Evolutionary conservation across 805 yeast species (phyloP).

Genomic region (Candida peoriensis): DNA sequence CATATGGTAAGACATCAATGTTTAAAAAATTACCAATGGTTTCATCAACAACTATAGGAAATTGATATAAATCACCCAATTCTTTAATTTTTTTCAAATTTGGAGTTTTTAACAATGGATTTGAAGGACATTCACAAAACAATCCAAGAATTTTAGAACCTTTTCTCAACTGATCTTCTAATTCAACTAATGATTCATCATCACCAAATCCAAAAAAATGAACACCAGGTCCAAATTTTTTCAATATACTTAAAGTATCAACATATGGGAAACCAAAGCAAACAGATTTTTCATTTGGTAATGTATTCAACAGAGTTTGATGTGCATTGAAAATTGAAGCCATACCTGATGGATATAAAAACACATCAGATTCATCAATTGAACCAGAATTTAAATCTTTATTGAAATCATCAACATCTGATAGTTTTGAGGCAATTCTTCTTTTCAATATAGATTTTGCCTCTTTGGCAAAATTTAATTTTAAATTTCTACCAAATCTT

Average conservation of each 20-base stretch:
- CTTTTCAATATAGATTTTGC: slow-evolving; percentile 72
- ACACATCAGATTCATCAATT: slow-evolving; percentile 60
- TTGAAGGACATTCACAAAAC: slow-evolving; percentile 92
- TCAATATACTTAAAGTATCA: slow-evolving; percentile 80
- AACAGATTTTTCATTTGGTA: slow-evolving; percentile 52
- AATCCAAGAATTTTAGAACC: slow-evolving; percentile 71
- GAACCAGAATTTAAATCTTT: slow-evolving; percentile 16
- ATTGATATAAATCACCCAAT: slow-evolving; percentile 64
- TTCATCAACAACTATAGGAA: slow-evolving; percentile 86
- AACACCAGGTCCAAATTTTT: slow-evolving; percentile 90
- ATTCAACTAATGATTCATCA: slow-evolving; percentile 55
- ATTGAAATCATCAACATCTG: slow-evolving; percentile 44
- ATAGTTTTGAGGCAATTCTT: slow-evolving; percentile 75
- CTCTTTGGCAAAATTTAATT: slow-evolving; percentile 64
- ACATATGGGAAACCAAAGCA: slow-evolving; percentile 97
- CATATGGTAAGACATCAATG: slow-evolving; percentile 70
- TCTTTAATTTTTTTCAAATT: slow-evolving; percentile 59
- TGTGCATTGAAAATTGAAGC: slow-evolving; percentile 84
- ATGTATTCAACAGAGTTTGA: slow-evolving; percentile 38
- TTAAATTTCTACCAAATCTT: slow-evolving; percentile 85
- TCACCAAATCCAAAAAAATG: slow-evolving; percentile 85
- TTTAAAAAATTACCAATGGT: slow-evolving; percentile 91
- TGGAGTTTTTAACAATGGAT: slow-evolving; percentile 87
- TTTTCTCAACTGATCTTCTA: slow-evolving; percentile 54
- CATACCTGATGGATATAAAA: slow-evolving; percentile 88